These are phyloP conservation scores for Neocucurbitaria cava DNA, from an alignment of 2,329 filamentous ascomycete species.

Conservation along the genomic window DNA sequence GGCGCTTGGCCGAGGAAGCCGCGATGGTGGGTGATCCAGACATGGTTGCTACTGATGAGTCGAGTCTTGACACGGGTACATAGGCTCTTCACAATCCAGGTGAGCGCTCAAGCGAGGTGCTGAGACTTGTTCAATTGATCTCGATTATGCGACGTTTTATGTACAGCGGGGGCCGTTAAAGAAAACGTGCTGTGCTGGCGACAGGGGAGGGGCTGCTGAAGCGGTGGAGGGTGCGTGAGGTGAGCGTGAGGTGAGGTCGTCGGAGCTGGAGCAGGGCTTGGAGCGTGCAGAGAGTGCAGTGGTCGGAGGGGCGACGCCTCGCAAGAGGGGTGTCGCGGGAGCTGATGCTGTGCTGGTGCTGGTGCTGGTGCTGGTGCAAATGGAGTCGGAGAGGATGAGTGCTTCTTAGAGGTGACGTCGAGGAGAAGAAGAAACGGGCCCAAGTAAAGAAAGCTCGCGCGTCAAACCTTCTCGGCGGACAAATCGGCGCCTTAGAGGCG, in stretches of 20 bases:
- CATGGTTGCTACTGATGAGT: conserved; percentile 48
- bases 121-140: conserved; percentile 48
- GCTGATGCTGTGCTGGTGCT: conserved; percentile 38
- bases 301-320: conserved; percentile 38
- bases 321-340: conserved; percentile 28
- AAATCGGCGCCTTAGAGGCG: conserved; percentile 31
- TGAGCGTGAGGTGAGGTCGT: conserved; percentile 47
- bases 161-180: conserved; percentile 79
- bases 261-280: conserved; percentile 42
- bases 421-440: conserved; percentile 40
- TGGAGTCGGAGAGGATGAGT: conserved; percentile 37
- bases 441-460: conserved; percentile 49
- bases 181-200: conserved; percentile 86
- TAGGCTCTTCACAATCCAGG: conserved; percentile 41
- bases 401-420: conserved; percentile 37
- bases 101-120: conserved; percentile 35
- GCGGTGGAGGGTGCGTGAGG: conserved; percentile 35
- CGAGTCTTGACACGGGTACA: conserved; percentile 21
- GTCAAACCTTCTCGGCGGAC: conserved; percentile 48
- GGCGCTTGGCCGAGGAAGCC: conserved; percentile 81
- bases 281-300: conserved; percentile 43
- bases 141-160: conserved; percentile 59
- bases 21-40: conserved; percentile 56
- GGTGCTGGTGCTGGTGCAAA: conserved; percentile 40
- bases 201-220: conserved; percentile 38